A percentile compares a stretch with the other conserved stretches of the same genome.
Evolutionary conservation across 495 filamentous ascomycete species (phyloP).

Genomic region (Amphirosellinia nigrospora): DNA sequence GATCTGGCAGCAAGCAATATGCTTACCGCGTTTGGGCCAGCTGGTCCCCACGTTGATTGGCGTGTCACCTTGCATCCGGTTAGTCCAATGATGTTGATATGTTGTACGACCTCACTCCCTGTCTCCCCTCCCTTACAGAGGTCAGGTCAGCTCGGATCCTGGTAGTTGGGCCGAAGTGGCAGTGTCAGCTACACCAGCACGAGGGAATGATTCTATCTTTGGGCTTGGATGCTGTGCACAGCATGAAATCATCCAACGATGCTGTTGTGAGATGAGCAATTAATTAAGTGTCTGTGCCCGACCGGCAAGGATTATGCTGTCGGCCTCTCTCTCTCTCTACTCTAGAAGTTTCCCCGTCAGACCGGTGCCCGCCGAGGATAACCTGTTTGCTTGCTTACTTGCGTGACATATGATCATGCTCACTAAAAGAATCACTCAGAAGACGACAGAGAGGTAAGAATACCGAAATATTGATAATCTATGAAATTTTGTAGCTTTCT

Average conservation of each 20-base stretch:
- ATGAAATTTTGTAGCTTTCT: slow-evolving; percentile 17
- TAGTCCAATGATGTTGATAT: not conserved
- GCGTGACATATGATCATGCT: not conserved
- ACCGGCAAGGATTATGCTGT: slow-evolving; percentile 20
- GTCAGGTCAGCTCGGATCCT: not conserved
- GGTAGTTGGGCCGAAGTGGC: slow-evolving; percentile 17
- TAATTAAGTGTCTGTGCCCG: slow-evolving; percentile 8
- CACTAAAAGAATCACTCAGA: not conserved
- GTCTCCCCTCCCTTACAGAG: not conserved
- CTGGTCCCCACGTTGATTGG: slow-evolving; percentile 11
- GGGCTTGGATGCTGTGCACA: slow-evolving; percentile 12
- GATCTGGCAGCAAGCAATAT: slow-evolving; percentile 2
- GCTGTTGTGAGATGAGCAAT: not conserved
- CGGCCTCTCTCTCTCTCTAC: too few relatives aligned
- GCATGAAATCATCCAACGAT: not conserved
- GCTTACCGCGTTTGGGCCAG: slow-evolving; percentile 17
- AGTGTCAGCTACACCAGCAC: not conserved
- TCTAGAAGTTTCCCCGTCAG: slow-evolving; percentile 10
- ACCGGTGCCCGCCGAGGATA: not conserved
- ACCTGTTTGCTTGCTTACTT: not conserved
- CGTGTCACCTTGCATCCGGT: not conserved
- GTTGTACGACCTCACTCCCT: slow-evolving; percentile 6
- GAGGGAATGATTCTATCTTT: not conserved
- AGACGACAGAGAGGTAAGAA: slow-evolving; percentile 7
- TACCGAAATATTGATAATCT: not conserved